Conservation (phyloP, 345 rosid species). For the Excoecaria cochinchinensis region DNA sequence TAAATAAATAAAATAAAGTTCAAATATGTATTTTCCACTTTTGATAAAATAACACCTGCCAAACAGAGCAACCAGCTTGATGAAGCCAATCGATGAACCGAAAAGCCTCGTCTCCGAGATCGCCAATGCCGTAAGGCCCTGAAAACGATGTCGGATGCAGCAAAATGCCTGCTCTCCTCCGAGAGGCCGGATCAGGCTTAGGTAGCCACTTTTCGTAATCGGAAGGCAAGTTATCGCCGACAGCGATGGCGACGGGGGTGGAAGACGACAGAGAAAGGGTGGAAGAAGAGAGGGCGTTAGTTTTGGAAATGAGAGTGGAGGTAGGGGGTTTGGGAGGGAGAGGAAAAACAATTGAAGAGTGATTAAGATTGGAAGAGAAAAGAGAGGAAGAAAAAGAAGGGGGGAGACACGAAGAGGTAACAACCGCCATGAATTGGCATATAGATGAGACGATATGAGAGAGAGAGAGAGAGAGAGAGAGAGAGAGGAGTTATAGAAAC, state of each 20-base stretch:
- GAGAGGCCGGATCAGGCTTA: slow-evolving; percentile 30
- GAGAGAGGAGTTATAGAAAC: too few species aligned
- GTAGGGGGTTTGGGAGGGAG: slow-evolving; percentile 3
- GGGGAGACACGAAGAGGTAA: slow-evolving; percentile 18
- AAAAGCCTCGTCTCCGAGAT: slow-evolving; percentile 73
- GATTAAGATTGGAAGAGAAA: slow-evolving; percentile 19
- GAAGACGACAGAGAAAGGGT: not conserved
- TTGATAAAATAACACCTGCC: slow-evolving; percentile 56
- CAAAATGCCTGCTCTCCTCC: slow-evolving; percentile 81
- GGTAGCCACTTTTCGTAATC: slow-evolving; percentile 62
- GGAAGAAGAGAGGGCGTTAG: slow-evolving; percentile 24
- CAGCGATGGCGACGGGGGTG: slow-evolving; percentile 21
- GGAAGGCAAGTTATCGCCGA: slow-evolving; percentile 59
- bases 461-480: not conserved
- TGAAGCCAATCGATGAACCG: slow-evolving; percentile 89
- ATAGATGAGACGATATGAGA: not conserved
- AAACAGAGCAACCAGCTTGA: slow-evolving; percentile 76
- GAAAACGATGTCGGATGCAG: slow-evolving; percentile 91
- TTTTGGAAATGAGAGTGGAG: slow-evolving; percentile 6
- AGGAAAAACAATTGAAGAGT: not conserved
- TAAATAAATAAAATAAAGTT: not conserved
- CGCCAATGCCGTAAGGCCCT: slow-evolving; percentile 85
- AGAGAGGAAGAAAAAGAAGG: not conserved
- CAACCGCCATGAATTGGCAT: slow-evolving; percentile 1
- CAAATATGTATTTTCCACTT: not conserved